phyloP scores from a whole-genome alignment of 139 green algal species.

The Coccomyxa sp. region DNA sequence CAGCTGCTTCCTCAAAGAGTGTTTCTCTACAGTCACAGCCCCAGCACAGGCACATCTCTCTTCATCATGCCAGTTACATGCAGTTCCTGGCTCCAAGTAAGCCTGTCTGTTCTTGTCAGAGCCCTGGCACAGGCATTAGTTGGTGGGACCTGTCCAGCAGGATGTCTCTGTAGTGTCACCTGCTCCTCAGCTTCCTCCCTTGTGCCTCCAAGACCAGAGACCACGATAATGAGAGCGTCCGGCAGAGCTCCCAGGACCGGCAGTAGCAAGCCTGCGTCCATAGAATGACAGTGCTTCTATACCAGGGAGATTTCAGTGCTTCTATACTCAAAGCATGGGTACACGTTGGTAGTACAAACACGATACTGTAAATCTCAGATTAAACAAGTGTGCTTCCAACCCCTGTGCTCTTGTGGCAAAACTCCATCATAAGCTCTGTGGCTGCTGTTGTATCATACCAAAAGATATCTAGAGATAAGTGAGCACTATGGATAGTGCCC shows the following conservation, averaged over 20 bases:
- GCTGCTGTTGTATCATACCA: neutral
- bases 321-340: too few species aligned
- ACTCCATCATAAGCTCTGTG: neutral
- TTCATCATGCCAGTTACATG: neutral
- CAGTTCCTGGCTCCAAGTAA: neutral
- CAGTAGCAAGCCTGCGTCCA: slow-evolving; percentile 34
- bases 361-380: too few species aligned
- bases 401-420: neutral
- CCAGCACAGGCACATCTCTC: neutral
- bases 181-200: slow-evolving; percentile 26
- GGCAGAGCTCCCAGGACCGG: slow-evolving; percentile 56
- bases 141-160: neutral
- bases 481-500: too few species aligned
- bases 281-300: too few species aligned
- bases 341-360: too few species aligned
- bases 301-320: too few species aligned
- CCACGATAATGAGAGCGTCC: slow-evolving; percentile 52
- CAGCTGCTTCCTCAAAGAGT: neutral
- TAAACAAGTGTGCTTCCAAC: neutral
- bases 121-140: neutral
- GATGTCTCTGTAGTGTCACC: slow-evolving; percentile 10
- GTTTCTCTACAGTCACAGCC: neutral
- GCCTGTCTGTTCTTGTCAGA: neutral
- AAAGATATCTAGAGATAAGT: too few species aligned
- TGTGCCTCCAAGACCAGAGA: slow-evolving; percentile 28